Percentiles rank a stretch among this genome's conserved stretches.
phyloP scores from a whole-genome alignment of 371 early-diverging fungal species.

The Choanephora cucurbitarum region DNA sequence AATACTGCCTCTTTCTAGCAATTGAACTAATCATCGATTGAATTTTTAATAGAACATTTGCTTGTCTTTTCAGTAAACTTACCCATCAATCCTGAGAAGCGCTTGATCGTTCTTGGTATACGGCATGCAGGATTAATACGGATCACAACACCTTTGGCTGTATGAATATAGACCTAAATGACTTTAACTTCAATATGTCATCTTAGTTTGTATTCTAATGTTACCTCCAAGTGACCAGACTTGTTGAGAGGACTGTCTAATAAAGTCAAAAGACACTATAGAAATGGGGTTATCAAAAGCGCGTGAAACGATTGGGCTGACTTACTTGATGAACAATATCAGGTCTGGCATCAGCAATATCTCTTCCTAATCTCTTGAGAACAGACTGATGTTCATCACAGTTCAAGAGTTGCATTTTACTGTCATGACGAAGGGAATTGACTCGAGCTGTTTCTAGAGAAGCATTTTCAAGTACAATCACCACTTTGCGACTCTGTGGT shows the following conservation, averaged over 20 bases:
- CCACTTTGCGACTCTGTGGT: slow-evolving; percentile 58
- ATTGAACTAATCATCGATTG: slow-evolving; percentile 87
- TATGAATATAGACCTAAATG: slow-evolving; percentile 86
- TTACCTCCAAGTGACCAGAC: slow-evolving; percentile 87
- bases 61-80: slow-evolving; percentile 13
- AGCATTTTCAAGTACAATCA: slow-evolving; percentile 91
- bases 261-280: slow-evolving; percentile 91
- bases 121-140: slow-evolving; percentile 96
- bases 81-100: slow-evolving; percentile 96
- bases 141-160: slow-evolving; percentile 92
- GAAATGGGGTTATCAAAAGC: not conserved
- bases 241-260: slow-evolving; percentile 98
- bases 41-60: no score
- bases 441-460: slow-evolving; percentile 90
- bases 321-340: slow-evolving; percentile 96
- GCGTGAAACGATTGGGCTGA: no score
- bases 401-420: slow-evolving; percentile 90
- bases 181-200: no score
- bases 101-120: slow-evolving; percentile 97
- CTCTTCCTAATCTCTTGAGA: slow-evolving; percentile 80
- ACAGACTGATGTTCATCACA: slow-evolving; percentile 96
- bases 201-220: no score
- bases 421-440: slow-evolving; percentile 74
- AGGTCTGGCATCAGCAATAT: slow-evolving; percentile 87
- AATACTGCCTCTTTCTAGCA: slow-evolving; percentile 94